Base-by-base conservation (phyloP, 169 alveolate species). In the Cryptosporidium bovis region DNA sequence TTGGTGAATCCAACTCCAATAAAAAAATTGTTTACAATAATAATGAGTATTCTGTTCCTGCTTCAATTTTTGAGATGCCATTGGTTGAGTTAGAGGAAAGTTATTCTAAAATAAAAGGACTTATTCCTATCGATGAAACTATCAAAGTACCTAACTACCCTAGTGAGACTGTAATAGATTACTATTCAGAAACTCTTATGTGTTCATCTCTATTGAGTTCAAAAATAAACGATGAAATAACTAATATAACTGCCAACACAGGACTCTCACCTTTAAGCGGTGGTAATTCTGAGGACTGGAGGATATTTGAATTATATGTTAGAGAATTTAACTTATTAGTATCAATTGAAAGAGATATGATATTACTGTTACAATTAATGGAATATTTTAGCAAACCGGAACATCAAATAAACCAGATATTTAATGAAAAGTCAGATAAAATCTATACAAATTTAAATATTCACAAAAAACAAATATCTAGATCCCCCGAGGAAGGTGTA, bases 401-500 rank as follows among this genome's bases (percentile, higher is more conserved):
- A 24, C 40, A 40, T 60, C 64, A 60, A 29, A 20, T 60, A n/a
- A 77, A 60, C 24, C 5, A 40, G 4, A 31, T 33, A 31, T 18
- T 69, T 34, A 33, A 13, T 29, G 24, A n/a, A 34, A 46, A 69
- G 18, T 51, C 29, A 12, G 33, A n/a, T 50, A 24, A 66, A 34
- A 60, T 24, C 8, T 44, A 18, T 27, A 27, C 7, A 34, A 66
- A 66, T 50, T 48, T 48, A 20, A 10, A 46, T 31, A 7, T 31
- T 24, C 24, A 55, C 24, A 51, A 53, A 53, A 20, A 18, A 3
- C 36, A 31, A n/a, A 5, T 34, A 27, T 10, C 0, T 16, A 77
- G 87, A 60, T 13, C 31, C 34, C 87, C 87, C 13, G 87, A 77
- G 20, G 87, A 77, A 13, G 87, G 87, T 13, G 64, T 77, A 58